phyloP scores from a whole-genome alignment of 495 filamentous ascomycete genomes.

The Xylaria grammica region DNA sequence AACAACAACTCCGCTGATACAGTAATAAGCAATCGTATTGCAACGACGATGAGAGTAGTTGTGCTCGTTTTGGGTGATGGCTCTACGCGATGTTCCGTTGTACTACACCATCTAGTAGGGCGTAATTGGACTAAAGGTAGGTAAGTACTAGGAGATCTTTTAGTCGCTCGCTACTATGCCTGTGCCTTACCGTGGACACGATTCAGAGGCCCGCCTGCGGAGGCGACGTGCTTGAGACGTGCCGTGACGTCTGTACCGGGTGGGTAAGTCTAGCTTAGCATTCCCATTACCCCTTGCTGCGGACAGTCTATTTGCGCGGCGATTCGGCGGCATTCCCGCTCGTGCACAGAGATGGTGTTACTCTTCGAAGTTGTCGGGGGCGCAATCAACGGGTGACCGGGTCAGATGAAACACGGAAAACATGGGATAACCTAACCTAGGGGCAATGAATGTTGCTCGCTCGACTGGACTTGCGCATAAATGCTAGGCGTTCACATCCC shows the following conservation, averaged over 20 bases:
- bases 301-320: background rate
- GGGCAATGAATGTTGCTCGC: background rate
- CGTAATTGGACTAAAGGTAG: too few relatives aligned
- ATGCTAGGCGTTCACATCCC: too few relatives aligned
- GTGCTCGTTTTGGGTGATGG: background rate
- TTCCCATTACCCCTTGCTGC: background rate
- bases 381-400: background rate
- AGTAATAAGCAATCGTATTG: background rate
- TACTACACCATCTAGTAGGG: too few relatives aligned
- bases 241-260: too few relatives aligned
- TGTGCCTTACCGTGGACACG: too few relatives aligned
- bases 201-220: too few relatives aligned
- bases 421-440: background rate
- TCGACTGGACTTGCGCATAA: too few relatives aligned
- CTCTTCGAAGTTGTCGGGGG: background rate
- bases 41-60: background rate
- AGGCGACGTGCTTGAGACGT: too few relatives aligned
- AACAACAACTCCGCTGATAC: constrained; percentile 7
- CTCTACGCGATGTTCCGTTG: too few relatives aligned
- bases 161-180: too few relatives aligned
- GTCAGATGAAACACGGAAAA: background rate
- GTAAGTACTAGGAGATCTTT: too few relatives aligned
- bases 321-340: background rate
- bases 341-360: background rate
- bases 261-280: too few relatives aligned